A percentile compares a stretch with the other conserved stretches of the same genome.
phyloP scores from a whole-genome alignment of 257 asterid genomes.

The Striga asiatica region DNA sequence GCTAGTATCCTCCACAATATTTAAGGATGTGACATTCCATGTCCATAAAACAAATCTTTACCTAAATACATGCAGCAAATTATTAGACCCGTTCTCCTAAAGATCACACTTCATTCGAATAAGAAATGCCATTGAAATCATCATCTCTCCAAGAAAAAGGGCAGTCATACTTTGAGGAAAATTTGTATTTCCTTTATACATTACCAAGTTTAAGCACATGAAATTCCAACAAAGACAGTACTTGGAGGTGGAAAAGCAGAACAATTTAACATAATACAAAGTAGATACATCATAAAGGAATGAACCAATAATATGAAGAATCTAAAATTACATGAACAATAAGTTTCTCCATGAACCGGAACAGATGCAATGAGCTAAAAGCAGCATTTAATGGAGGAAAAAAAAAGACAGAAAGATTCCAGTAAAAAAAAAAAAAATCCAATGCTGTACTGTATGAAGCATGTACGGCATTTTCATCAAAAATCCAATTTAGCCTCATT shows the following conservation, averaged over 20 bases:
- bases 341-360: not conserved
- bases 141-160: conserved; percentile 3
- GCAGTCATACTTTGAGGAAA: not conserved
- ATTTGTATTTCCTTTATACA: conserved; percentile 1
- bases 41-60: conserved; percentile 27
- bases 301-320: not conserved
- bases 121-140: not conserved
- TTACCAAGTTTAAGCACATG: not conserved
- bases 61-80: conserved; percentile 25
- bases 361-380: not conserved
- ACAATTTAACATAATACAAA: not conserved
- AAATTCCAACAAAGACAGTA: not conserved
- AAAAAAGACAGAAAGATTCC: not conserved
- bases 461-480: not conserved
- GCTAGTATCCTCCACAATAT: conserved; percentile 20
- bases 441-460: not conserved
- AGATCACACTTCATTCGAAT: not conserved
- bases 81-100: conserved; percentile 10
- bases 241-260: not conserved
- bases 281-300: not conserved
- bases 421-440: not conserved
- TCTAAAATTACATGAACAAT: not conserved
- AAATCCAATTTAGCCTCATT: not conserved
- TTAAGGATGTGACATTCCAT: conserved; percentile 25
- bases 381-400: not conserved